Evolutionary conservation across 805 yeast genomes (phyloP).

Genomic region (Teunomyces kruisii): DNA sequence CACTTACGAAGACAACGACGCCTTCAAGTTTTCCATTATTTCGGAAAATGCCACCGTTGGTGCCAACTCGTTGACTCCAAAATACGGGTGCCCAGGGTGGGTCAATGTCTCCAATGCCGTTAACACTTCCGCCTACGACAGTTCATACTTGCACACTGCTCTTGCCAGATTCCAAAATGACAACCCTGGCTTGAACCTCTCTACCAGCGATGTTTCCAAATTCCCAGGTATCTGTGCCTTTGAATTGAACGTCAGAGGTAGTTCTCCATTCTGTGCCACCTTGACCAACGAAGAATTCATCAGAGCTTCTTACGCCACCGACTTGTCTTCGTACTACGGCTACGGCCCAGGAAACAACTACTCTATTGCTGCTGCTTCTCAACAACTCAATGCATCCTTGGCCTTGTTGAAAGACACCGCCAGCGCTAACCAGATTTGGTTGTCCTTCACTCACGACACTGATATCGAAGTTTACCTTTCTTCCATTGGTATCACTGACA

Average conservation of each 20-base stretch:
- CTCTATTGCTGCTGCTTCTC: slow-evolving; percentile 59
- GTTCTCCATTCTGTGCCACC: slow-evolving; percentile 63
- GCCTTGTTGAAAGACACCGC: slow-evolving; percentile 44
- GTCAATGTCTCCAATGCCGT: background rate
- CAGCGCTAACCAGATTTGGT: slow-evolving; percentile 54
- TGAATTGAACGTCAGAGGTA: slow-evolving; percentile 69
- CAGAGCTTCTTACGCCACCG: slow-evolving; percentile 58
- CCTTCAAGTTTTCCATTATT: slow-evolving; percentile 38
- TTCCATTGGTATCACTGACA: slow-evolving; percentile 59
- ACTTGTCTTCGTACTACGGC: slow-evolving; percentile 57
- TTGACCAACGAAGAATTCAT: slow-evolving; percentile 70
- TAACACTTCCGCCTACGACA: slow-evolving; percentile 23
- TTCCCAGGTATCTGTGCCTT: slow-evolving; percentile 69
- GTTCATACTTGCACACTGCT: slow-evolving; percentile 50
- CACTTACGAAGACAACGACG: slow-evolving; percentile 26
- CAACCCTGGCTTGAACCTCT: slow-evolving; percentile 55
- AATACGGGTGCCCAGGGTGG: slow-evolving; percentile 36
- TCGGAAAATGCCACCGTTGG: slow-evolving; percentile 51
- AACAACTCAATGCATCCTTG: slow-evolving; percentile 49
- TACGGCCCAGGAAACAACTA: slow-evolving; percentile 63
- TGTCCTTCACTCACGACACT: slow-evolving; percentile 76
- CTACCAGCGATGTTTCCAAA: slow-evolving; percentile 49
- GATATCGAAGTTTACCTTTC: slow-evolving; percentile 60
- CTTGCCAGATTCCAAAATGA: slow-evolving; percentile 53
- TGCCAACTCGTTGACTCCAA: slow-evolving; percentile 60